Conservation (phyloP, 164 flowering plant genomes). For the Cinnamomum chago region DNA sequence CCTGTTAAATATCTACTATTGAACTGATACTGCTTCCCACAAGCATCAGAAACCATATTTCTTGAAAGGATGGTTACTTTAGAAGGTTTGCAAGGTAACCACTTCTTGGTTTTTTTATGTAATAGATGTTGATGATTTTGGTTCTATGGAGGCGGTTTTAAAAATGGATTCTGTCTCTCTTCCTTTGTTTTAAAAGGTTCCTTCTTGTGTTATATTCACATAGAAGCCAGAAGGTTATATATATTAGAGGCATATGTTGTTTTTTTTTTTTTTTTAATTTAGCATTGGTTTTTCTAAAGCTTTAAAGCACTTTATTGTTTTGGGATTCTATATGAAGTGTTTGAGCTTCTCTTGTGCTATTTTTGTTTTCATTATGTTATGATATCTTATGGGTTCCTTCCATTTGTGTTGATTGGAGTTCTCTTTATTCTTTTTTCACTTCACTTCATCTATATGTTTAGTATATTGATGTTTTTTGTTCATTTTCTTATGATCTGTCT, state of each 20-base stretch:
- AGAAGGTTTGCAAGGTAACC: constrained; percentile 7
- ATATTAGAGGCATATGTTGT: neutral
- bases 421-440: neutral
- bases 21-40: too few species aligned
- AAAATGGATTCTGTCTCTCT: neutral
- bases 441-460: neutral
- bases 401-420: neutral
- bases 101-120: constrained; percentile 2
- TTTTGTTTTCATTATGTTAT: neutral
- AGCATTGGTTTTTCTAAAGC: too few species aligned
- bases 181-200: neutral
- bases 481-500: neutral
- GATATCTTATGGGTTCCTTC: neutral
- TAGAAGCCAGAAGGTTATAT: too few species aligned
- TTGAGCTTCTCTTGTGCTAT: neutral
- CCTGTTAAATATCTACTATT: neutral
- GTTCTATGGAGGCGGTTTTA: neutral
- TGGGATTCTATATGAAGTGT: neutral
- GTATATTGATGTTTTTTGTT: neutral
- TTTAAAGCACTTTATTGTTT: neutral
- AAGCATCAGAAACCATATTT: neutral
- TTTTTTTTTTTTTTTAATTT: too few species aligned
- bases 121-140: neutral
- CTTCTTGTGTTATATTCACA: too few species aligned
- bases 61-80: constrained; percentile 15